phyloP scores from a whole-genome alignment of 1,284 basidiomycete genomes.

The Cystobasidiaceae sp. region DNA sequence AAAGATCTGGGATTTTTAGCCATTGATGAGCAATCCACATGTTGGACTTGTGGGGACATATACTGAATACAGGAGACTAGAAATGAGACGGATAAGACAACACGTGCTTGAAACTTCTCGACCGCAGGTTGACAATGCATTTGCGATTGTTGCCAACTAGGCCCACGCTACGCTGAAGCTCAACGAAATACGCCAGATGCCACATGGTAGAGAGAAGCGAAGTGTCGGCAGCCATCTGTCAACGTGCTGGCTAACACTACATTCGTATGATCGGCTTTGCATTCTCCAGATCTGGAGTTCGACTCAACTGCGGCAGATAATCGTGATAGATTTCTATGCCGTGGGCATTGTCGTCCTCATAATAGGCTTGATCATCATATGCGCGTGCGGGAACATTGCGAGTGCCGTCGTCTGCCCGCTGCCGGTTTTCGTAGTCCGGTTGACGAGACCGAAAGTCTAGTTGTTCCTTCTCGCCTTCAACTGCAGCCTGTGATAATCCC shows the following conservation, averaged over 20 bases:
- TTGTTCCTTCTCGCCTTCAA: too few species aligned
- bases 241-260: background rate
- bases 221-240: background rate
- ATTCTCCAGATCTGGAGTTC: constrained; percentile 18
- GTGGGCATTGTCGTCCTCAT: background rate
- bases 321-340: constrained; percentile 14
- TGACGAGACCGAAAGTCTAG: too few species aligned
- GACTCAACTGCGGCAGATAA: constrained; percentile 5
- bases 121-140: background rate
- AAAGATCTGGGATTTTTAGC: background rate
- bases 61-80: background rate
- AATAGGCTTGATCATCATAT: background rate
- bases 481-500: too few species aligned
- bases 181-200: too few species aligned
- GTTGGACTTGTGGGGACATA: background rate
- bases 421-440: too few species aligned
- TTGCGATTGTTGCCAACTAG: too few species aligned
- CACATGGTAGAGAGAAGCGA: too few species aligned
- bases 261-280: constrained; percentile 11
- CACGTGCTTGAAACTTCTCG: background rate
- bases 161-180: too few species aligned
- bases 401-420: too few species aligned
- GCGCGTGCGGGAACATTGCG: too few species aligned
- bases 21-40: background rate
- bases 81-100: background rate